Evolutionary conservation across 768 basidiomycete species (phyloP), one percentile per base, ranked within the genome.

Genomic region (Sistotremastrum niveocremeum): DNA sequence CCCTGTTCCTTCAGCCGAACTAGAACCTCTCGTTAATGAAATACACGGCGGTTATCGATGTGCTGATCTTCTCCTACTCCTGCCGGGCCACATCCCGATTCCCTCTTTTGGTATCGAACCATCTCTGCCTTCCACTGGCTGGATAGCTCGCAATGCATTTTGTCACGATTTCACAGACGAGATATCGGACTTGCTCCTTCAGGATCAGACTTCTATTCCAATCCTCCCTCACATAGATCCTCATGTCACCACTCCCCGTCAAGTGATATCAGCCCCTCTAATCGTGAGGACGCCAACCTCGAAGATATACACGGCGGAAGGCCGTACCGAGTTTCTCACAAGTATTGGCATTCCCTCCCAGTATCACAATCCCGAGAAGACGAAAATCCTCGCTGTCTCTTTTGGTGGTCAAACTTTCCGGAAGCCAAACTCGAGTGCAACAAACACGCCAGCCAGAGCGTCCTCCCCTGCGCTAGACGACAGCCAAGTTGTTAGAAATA

Each of bases 371-470:
- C 60, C 67, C 0, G 48, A 51, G 4, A 60, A 51, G 20, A 77
- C 73, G 3, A 81, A 75, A 54, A 73, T 88, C 37, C 68, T 87
- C 30, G 64, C 87, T 30, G 81, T 88, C 5, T 86, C 84, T 1
- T 88, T 88, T 55, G 84, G 84, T 10, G 84, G 84, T 0, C 84
- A 88, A 54, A 64, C 78, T 6, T 79, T 87, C 59, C 73, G 71
- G 46, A 69, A 67, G 43, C 78, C 79, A 3, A 61, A 61, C 43
- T 29, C 32, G n/a, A 11, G 33, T 34, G 43, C 45, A 28, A 28
- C 45, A 7, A 34, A 9, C 28, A 46, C 35, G 8, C 31, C 45
- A 8, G 35, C 28, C 34, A 36, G 31, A 46, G 32, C 12, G n/a
- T 45, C 32, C 9, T 32, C 41, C 42, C 6, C 30, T n/a, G n/a